These are phyloP conservation scores for Grigorovia jiainica DNA, from an alignment of 805 yeast genomes.

Conservation along the genomic window DNA sequence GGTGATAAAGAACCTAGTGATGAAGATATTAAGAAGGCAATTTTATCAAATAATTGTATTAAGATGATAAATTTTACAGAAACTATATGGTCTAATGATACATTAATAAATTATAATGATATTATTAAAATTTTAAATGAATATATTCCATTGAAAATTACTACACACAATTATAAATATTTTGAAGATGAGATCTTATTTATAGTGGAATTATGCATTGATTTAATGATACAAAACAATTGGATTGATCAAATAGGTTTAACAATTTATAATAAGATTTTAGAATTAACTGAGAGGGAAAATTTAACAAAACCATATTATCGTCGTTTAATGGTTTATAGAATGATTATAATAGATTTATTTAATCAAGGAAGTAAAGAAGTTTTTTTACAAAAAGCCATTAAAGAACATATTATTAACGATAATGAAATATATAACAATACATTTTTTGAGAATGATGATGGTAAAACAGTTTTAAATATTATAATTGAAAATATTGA, in stretches of 20 bases:
- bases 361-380: constrained; percentile 8
- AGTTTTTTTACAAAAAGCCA: constrained; percentile 9
- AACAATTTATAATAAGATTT: constrained; percentile 13
- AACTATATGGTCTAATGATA: constrained; percentile 42
- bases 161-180: constrained; percentile 27
- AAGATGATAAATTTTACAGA: constrained; percentile 53
- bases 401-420: constrained; percentile 21
- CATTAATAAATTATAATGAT: constrained; percentile 19
- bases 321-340: constrained; percentile 33
- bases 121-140: constrained; percentile 29
- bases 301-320: constrained; percentile 18
- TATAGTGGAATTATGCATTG: constrained; percentile 35
- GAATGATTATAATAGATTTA: constrained; percentile 20
- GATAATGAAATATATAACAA: constrained; percentile 27
- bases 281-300: constrained; percentile 9
- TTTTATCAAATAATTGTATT: constrained; percentile 75
- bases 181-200: constrained; percentile 42
- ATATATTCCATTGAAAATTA: constrained; percentile 27
- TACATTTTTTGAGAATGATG: constrained; percentile 32
- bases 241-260: constrained; percentile 25
- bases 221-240: constrained; percentile 21
- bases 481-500: not conserved
- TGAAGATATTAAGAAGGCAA: constrained; percentile 79
- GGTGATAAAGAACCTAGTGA: constrained; percentile 95
- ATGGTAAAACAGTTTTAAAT: not conserved